Conservation (phyloP, 768 basidiomycete genomes). For the Mycena polygramma region DNA sequence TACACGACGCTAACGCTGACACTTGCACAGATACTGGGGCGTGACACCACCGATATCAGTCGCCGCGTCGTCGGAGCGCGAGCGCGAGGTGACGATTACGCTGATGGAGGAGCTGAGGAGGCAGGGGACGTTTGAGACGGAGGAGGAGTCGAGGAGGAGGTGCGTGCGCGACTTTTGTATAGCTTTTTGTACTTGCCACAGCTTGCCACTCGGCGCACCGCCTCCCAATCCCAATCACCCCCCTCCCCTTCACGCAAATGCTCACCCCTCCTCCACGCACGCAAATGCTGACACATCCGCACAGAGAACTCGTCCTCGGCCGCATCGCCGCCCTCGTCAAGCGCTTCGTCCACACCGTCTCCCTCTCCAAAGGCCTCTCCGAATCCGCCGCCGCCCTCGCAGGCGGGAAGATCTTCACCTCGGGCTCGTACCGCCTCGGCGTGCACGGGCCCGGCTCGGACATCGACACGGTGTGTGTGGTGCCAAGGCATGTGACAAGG, state of each 20-base stretch:
- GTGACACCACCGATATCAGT: slow-evolving; percentile 90
- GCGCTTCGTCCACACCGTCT: slow-evolving; percentile 90
- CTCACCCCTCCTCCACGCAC: no score
- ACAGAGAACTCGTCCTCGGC: slow-evolving; percentile 94
- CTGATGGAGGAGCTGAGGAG: slow-evolving; percentile 91
- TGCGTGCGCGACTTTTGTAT: slow-evolving; percentile 54
- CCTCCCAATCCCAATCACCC: no score
- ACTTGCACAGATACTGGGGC: slow-evolving; percentile 74
- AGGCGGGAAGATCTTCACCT: slow-evolving; percentile 99
- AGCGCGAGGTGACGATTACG: slow-evolving; percentile 86
- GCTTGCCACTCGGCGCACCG: no score
- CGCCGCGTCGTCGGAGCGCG: slow-evolving; percentile 76
- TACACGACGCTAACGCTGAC: no score
- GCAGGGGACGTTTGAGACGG: slow-evolving; percentile 90
- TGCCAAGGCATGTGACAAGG: slow-evolving; percentile 93
- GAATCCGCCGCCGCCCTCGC: slow-evolving; percentile 89
- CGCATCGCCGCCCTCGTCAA: slow-evolving; percentile 91
- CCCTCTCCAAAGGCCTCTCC: slow-evolving; percentile 83
- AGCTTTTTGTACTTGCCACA: no score
- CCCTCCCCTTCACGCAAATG: no score
- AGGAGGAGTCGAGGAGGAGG: slow-evolving; percentile 90
- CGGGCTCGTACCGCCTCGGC: slow-evolving; percentile 97
- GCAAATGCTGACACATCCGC: slow-evolving; percentile 4
- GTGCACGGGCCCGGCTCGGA: slow-evolving; percentile 96
- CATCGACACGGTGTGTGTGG: slow-evolving; percentile 97